These are phyloP conservation scores for Carex pumila DNA, from an alignment of 176 grass and related monocot species.

Conservation along the genomic window DNA sequence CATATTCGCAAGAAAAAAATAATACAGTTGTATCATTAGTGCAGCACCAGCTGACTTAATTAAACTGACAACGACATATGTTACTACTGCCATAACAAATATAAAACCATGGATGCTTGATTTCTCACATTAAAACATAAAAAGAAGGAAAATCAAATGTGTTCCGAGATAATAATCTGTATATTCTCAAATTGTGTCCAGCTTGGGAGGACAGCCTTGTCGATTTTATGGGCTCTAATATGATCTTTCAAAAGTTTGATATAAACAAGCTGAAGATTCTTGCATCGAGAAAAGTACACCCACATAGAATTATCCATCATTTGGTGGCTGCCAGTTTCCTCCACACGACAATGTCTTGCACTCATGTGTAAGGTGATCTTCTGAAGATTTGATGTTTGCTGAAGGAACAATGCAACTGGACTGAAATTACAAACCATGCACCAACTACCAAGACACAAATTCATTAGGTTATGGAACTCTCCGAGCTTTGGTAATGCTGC, in stretches of 20 bases:
- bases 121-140: too few relatives aligned
- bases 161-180: background rate
- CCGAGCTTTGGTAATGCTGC: background rate
- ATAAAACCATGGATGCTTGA: too few relatives aligned
- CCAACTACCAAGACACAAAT: background rate
- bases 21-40: too few relatives aligned
- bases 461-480: background rate
- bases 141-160: background rate
- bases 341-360: background rate
- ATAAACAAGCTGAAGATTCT: constrained; percentile 17
- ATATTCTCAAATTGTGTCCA: background rate
- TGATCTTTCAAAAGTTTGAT: background rate
- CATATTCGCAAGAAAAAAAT: too few relatives aligned
- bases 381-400: background rate
- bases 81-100: too few relatives aligned
- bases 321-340: background rate
- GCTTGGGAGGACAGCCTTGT: background rate
- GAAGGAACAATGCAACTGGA: background rate
- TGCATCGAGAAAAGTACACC: too few relatives aligned
- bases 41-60: too few relatives aligned
- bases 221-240: background rate
- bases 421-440: background rate
- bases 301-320: background rate
- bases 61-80: too few relatives aligned
- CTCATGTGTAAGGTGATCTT: background rate